Evolutionary conservation across 495 filamentous ascomycete genomes (phyloP).

Genomic region (Daldinia decipiens): DNA sequence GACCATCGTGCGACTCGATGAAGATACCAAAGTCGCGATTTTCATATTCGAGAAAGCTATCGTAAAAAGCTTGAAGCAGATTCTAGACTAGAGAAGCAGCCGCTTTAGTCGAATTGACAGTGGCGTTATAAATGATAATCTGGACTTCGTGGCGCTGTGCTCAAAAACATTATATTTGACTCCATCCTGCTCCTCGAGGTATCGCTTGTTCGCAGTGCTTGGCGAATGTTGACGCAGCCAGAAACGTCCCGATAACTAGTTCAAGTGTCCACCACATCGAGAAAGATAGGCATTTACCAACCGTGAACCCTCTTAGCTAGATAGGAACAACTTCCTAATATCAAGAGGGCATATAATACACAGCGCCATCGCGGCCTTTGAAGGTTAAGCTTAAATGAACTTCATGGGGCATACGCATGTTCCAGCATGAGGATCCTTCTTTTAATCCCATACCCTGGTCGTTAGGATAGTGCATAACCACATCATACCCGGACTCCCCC

Average conservation of each 20-base stretch:
- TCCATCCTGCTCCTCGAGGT: background rate
- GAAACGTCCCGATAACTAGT: background rate
- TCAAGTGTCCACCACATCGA: background rate
- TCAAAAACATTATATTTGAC: background rate
- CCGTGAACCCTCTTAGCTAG: background rate
- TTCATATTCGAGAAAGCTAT: background rate
- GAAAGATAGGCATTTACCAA: background rate
- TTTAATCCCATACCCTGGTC: background rate
- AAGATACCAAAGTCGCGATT: slow-evolving; percentile 1
- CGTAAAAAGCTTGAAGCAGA: background rate
- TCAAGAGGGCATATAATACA: background rate
- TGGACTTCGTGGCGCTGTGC: background rate
- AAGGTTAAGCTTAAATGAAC: background rate
- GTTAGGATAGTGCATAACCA: background rate
- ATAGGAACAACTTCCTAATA: background rate
- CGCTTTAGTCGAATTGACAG: background rate
- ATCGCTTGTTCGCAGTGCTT: background rate
- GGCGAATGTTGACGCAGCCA: background rate
- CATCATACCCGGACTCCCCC: background rate
- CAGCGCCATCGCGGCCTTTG: background rate
- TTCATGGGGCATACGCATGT: background rate
- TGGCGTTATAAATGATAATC: background rate
- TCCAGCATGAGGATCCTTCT: background rate
- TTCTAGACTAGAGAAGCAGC: background rate
- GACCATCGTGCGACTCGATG: background rate